Base-by-base conservation (phyloP, 1,284 basidiomycete genomes). In the Apiotrichum veenhuisii region DNA sequence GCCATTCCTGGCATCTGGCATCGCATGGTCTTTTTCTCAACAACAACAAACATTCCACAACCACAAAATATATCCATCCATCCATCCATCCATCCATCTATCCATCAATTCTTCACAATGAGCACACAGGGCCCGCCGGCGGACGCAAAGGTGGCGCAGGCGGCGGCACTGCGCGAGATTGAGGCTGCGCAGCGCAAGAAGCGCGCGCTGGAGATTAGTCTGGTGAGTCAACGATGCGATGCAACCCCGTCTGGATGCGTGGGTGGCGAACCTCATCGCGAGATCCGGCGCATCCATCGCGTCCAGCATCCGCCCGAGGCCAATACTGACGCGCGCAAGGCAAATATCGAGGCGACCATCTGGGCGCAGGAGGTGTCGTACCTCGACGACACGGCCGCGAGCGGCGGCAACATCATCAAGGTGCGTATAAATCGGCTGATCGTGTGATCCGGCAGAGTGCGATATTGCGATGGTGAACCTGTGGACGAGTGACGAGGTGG, bases 291-390 rank as follows among this genome's bases (percentile, higher is more conserved):
- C 23, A 40, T 20, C 48, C 36, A 50, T 15, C 48, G 36, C 18
- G 5, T 12, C 18, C 37, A 23, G 20, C 40, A 42, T n/a, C 40
- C 18, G 22, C 22, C 10, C 5, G 5, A 18, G 9, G 27, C 18
- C n/a, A 3, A 25, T 22, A 45, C 59, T 54, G 40, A 60, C n/a
- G n/a, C n/a, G n/a, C 52, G 8, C 10, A 62, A 80, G 80, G 77
- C 77, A 9, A 70, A 69, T 15, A 66, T 79, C 52, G 79, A 80
- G 56, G 66, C 76, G 3, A 74, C 75, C 9, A 79, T 81, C 52
- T 78, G 77, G 58, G 71, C 74, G 3, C 78, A 78, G 59, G 80
- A 81, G 55, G 76, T 77, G 3, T 77, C 75, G 36, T 81, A 81
- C 59, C 71, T 81, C 22, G 73, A 73, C 45, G 76, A 77, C 44